Base-by-base conservation (phyloP, 371 early-diverging fungal genomes). In the Smittium culicis region DNA sequence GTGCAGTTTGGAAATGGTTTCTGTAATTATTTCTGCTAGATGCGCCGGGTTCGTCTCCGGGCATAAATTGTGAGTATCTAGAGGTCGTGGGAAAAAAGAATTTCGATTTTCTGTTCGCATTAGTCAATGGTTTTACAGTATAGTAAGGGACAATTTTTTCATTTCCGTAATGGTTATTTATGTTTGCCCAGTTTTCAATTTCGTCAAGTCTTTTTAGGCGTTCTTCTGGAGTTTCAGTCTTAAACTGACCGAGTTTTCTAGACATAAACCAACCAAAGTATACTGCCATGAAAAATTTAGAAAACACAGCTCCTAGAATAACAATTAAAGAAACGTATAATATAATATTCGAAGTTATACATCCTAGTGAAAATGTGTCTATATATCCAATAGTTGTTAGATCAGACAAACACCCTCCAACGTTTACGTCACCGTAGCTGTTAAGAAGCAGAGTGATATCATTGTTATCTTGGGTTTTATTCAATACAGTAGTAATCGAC, bases 241-340 rank as follows among this genome's bases (percentile, higher is more conserved):
- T 81, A 57, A 89, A 83, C 34, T 80, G 85, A 35, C 88, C 93
- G 67, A 89, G 74, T 34, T 85, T 79, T 79, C 85, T 85, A 1
- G 85, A 82, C 54, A 89, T 73, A 54, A 85, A 81, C 91, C 91
- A 92, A 14, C 87, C 88, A 81, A 92, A 92, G 45, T 88, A 79
- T 27, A 92, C 71, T 0, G 93, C 90, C 79, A 92, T 75, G 54
- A 88, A 76, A 76, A 92, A 92, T 69, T 87, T 88, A 70, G 84
- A 84, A 71, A 90, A 62, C 27, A 92, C 90, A 0, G 88, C 86
- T 34, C 88, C 85, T 29, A 91, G 70, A 67, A 90, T 89, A 58
- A 91, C 85, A 29, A 86, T 82, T 25, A 91, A 76, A 16, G 89
- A 88, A 5, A 87, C 80, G 72, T 84, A 89, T 1, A 89, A 77